Evolutionary conservation across 805 yeast genomes (phyloP).

Genomic region (Kockiozyma suomiensis): DNA sequence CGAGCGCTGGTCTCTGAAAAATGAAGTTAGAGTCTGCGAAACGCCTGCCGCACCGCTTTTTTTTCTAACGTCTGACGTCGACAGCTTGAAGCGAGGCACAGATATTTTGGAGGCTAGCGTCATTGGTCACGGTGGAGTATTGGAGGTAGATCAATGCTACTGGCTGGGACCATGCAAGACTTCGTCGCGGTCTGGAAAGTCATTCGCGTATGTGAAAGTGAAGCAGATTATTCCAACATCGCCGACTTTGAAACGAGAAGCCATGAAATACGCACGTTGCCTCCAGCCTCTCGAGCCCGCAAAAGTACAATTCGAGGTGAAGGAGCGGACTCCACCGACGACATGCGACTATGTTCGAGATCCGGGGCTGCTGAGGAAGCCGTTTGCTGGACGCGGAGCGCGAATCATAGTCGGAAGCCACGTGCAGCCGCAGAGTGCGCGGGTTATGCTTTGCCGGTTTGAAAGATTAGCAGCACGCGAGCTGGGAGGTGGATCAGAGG

Average conservation of each 20-base stretch:
- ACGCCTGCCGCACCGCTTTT: neutral
- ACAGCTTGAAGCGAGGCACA: neutral
- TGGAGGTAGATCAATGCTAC: neutral
- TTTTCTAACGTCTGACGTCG: slow-evolving; percentile 2
- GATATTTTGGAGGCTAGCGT: neutral
- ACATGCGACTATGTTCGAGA: neutral
- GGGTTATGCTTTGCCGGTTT: neutral
- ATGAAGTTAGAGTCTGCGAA: neutral
- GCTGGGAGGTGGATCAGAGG: neutral
- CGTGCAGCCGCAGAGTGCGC: slow-evolving; percentile 1
- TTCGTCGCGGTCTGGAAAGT: neutral
- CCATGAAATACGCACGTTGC: neutral
- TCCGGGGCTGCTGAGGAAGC: neutral
- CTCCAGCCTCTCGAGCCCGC: neutral
- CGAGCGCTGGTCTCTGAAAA: slow-evolving; percentile 1
- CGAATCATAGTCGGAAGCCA: neutral
- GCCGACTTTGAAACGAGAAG: neutral
- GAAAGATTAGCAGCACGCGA: neutral
- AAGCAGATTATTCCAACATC: neutral
- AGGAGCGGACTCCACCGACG: neutral
- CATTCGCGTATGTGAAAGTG: neutral
- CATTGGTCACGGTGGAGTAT: neutral
- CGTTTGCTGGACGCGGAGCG: neutral
- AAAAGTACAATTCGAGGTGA: neutral
- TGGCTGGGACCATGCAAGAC: slow-evolving; percentile 1